A percentile compares a stretch with the other conserved stretches of the same genome.
phyloP scores from a whole-genome alignment of 169 alveolate genomes.

The Plasmodium cynomolgi region DNA sequence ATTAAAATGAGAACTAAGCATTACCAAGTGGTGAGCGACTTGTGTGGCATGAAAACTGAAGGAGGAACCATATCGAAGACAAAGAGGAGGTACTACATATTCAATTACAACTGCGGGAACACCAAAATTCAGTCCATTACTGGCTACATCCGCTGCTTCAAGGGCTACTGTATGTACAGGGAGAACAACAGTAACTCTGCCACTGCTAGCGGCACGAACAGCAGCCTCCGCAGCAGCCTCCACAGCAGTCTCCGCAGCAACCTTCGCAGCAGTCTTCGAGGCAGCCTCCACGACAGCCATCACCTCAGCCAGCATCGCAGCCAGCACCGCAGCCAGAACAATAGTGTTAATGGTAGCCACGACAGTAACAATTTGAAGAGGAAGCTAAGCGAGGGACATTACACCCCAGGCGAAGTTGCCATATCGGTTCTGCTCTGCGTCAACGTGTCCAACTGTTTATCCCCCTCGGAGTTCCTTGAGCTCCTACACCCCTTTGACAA shows the following conservation, averaged over 20 bases:
- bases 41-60: conserved; percentile 10
- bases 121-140: conserved; percentile 65
- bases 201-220: neutral
- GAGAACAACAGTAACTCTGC: neutral
- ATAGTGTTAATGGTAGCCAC: neutral
- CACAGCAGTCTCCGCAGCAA: neutral
- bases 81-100: conserved; percentile 25
- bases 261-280: neutral
- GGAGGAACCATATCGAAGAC: conserved; percentile 1
- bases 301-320: neutral
- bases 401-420: neutral
- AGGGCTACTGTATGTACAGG: neutral
- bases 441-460: conserved; percentile 50
- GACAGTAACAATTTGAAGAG: neutral
- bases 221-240: neutral
- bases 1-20: conserved; percentile 34
- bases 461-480: conserved; percentile 66
- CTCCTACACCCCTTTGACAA: conserved; percentile 45
- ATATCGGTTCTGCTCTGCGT: conserved; percentile 52
- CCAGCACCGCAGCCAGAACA: neutral
- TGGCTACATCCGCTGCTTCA: conserved; percentile 47
- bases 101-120: conserved; percentile 49
- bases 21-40: conserved; percentile 15
- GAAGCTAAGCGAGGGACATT: neutral
- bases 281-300: neutral